These are phyloP conservation scores for Seminavis robusta DNA, from an alignment of 108 stramenopile species.

Conservation along the genomic window DNA sequence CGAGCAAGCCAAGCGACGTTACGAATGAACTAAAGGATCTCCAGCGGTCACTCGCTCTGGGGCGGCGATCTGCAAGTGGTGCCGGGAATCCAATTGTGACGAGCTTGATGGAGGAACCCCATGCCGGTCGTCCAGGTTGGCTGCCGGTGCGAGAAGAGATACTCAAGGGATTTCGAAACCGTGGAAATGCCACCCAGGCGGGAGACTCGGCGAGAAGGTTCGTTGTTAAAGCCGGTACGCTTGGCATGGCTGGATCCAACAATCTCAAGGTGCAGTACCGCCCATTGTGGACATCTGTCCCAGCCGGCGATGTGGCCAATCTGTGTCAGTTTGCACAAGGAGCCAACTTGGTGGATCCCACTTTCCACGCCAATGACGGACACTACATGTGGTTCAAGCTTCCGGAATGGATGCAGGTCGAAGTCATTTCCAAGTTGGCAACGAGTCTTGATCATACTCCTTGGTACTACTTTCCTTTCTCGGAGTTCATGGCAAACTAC, in stretches of 20 bases:
- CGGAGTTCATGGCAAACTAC: not conserved
- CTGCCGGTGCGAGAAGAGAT: not conserved
- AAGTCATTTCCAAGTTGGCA: not conserved
- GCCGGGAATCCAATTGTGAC: too few species aligned
- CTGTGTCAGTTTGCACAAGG: too few species aligned
- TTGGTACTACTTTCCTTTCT: slow-evolving; percentile 5
- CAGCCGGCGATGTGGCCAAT: not conserved
- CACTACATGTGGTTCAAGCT: slow-evolving; percentile 5
- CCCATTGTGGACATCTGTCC: not conserved
- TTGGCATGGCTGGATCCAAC: not conserved
- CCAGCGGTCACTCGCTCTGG: too few species aligned
- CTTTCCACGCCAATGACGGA: slow-evolving; percentile 1
- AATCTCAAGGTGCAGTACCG: not conserved
- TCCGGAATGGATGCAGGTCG: slow-evolving; percentile 5
- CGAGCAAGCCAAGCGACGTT: not conserved
- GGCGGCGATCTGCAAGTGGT: too few species aligned
- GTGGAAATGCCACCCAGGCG: not conserved
- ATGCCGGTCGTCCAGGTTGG: not conserved
- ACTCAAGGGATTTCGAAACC: not conserved
- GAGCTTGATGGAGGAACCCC: not conserved
- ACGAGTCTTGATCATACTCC: slow-evolving; percentile 5
- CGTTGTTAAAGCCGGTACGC: not conserved
- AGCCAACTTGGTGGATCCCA: not conserved
- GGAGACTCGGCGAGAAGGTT: not conserved
- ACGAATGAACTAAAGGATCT: not conserved